Evolutionary conservation across 148 eudicot species (phyloP), one percentile per base, ranked within the genome.

Genomic region (Nepenthes mirabilis): DNA sequence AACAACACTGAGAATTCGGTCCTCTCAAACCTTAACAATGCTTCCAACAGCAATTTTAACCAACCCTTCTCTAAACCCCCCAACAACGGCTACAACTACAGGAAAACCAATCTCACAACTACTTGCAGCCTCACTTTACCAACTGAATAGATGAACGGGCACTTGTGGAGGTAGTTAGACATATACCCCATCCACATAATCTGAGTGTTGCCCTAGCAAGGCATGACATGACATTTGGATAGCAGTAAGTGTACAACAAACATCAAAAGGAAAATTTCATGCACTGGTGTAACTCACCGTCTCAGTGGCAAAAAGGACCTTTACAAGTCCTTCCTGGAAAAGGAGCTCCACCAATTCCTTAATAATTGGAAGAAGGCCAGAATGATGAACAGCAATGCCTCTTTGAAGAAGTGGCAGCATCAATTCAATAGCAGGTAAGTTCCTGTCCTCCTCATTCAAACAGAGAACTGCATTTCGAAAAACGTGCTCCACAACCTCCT

Each of bases 361-460:
- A 49, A 93, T 89, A 56, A 93, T 79, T 33, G 99, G 99, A 60
- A 93, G 85, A 68, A 93, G 90, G 63, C 99, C 99, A 72, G 99
- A 93, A 74, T 93, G 99, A 70, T 93, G 99, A 68, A 93, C 99
- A 58, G 99, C 99, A 71, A 93, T 84, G 71, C 99, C 99, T 69
- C 96, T 72, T 72, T 88, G 86, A 69, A 93, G 89, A 65, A 93
- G 84, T 23, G 99, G 96, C 75, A 93, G 75, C 95, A 93, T 93
- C 72, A 86, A 67, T 63, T 93, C 96, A 65, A 93, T 82, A 57
- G 99, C 99, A 58, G 99, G 96, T 62, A 93, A 77, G 70, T 73
- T 70, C 65, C 95, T 82, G 63, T 93, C 99, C 66, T 93, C 99
- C 80, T 93, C 96, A 64, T 72, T 86, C 77, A 93, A 84, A 75